Evolutionary conservation across 805 yeast species (phyloP), one percentile per base, ranked within the genome.

Genomic region (Candida fluviatilis): DNA sequence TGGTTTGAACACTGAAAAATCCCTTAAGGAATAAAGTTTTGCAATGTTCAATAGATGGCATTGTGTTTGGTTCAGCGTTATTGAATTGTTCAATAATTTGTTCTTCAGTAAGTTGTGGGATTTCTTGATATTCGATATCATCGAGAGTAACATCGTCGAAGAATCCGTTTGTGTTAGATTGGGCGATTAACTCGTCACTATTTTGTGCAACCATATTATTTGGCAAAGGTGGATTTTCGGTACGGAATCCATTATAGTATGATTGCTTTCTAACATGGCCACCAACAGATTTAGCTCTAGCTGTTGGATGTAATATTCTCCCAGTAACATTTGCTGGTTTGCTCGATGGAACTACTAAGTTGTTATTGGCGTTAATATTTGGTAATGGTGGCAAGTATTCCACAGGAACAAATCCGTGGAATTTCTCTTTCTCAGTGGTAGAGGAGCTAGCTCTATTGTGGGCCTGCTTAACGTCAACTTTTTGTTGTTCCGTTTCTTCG

Each of bases 21-120:
- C 97, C 97, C 57, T 89, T 87, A 58, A 90, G 72, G 67, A 88
- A 89, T 47, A 90, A 73, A 2, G 95, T 90, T 63, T 84, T 84
- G 43, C 96, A 95, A 55, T 80, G 87, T 54, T 90, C 96, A 57
- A 91, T 88, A 0, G 96, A 88, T 18, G 95, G 95, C 96, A 90
- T 89, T 12, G 84, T 64, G 39, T 86, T 87, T 2, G 82, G 78
- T 40, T 80, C 76, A 11, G 95, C 89, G 43, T 65, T 49, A 37
- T 66, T 58, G 52, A 62, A 64, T 42, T 69, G 70, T 19, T 65
- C 68, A 34, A 68, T 60, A 30, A 69, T 67, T 43, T 66, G 58
- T 7, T 60, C 66, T 39, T 69, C 74, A 1, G 67, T 57, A 32
- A 68, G 50, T 24, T 55, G 61, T 11, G 73, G 69, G 34, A 60